Conservation (phyloP, 2,329 filamentous ascomycete genomes). For the Colletotrichum tofieldiae region DNA sequence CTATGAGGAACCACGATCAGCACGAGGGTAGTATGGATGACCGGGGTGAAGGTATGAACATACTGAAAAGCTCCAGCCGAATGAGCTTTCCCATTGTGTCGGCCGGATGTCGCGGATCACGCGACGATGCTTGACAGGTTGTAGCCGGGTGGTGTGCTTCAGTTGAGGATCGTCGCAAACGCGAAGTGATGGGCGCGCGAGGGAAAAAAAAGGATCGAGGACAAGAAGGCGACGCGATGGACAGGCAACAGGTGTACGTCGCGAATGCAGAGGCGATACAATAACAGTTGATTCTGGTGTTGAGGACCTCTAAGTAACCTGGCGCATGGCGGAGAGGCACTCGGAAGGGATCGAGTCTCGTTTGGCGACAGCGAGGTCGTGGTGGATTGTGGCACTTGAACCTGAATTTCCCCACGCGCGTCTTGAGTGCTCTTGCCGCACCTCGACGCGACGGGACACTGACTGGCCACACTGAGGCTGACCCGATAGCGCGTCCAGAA, state of each 20-base stretch:
- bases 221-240: slow-evolving; percentile 2
- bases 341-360: slow-evolving; percentile 23
- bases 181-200: slow-evolving; percentile 13
- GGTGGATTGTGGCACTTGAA: not conserved
- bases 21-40: not conserved
- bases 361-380: slow-evolving; percentile 23
- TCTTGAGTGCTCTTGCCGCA: slow-evolving; percentile 24
- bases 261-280: not conserved
- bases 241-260: not conserved
- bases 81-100: slow-evolving; percentile 94
- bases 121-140: slow-evolving; percentile 22
- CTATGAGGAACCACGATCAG: slow-evolving; percentile 59
- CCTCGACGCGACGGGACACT: slow-evolving; percentile 34
- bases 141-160: slow-evolving; percentile 4
- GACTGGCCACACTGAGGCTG: slow-evolving; percentile 19
- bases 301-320: slow-evolving; percentile 20
- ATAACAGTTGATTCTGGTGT: not conserved
- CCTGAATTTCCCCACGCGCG: slow-evolving; percentile 34
- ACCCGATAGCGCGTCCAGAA: slow-evolving; percentile 6
- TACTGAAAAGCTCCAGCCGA: slow-evolving; percentile 94
- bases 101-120: slow-evolving; percentile 29
- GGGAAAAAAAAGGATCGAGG: slow-evolving; percentile 5
- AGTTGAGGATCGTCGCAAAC: slow-evolving; percentile 24
- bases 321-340: slow-evolving; percentile 35
- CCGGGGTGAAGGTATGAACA: slow-evolving; percentile 51